These are phyloP conservation scores for Aureobasidium sp. DNA, from an alignment of 2,329 filamentous ascomycete genomes.

Conservation along the genomic window DNA sequence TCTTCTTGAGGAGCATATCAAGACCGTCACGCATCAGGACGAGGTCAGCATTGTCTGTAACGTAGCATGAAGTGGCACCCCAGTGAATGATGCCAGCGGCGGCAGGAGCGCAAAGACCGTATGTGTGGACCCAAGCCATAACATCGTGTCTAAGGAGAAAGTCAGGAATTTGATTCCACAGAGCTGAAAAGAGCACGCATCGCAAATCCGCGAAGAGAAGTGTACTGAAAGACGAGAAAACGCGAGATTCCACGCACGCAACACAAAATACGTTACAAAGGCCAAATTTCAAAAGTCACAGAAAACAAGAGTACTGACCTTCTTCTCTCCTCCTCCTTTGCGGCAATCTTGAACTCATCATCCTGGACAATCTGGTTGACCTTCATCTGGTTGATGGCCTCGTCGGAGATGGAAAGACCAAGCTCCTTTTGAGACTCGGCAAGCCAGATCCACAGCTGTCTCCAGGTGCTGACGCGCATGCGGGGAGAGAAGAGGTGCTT, in stretches of 20 bases:
- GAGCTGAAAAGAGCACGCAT: not conserved
- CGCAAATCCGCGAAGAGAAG: not conserved
- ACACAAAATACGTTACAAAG: not conserved
- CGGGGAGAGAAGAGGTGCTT: conserved; percentile 69
- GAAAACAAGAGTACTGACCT: conserved; percentile 9
- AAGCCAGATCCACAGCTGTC: conserved; percentile 75
- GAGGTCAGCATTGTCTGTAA: conserved; percentile 69
- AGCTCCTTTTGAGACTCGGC: conserved; percentile 76
- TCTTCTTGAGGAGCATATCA: conserved; percentile 65
- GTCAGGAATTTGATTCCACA: not conserved
- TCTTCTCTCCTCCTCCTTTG: conserved; percentile 40
- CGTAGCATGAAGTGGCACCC: conserved; percentile 55
- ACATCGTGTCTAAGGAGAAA: conserved; percentile 28
- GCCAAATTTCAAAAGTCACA: not conserved
- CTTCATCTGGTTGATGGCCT: conserved; percentile 44
- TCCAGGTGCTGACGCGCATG: conserved; percentile 68
- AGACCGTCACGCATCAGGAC: conserved; percentile 69
- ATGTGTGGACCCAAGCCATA: conserved; percentile 53
- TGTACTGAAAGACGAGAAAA: not conserved
- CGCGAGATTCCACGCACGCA: not conserved
- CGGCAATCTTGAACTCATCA: conserved; percentile 39
- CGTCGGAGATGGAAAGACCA: conserved; percentile 64
- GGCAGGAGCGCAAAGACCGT: conserved; percentile 61
- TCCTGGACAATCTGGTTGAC: conserved; percentile 37
- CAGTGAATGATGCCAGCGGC: conserved; percentile 79